Conservation (phyloP, 2,329 filamentous ascomycete species). For the Albophoma yamanashiensis region DNA sequence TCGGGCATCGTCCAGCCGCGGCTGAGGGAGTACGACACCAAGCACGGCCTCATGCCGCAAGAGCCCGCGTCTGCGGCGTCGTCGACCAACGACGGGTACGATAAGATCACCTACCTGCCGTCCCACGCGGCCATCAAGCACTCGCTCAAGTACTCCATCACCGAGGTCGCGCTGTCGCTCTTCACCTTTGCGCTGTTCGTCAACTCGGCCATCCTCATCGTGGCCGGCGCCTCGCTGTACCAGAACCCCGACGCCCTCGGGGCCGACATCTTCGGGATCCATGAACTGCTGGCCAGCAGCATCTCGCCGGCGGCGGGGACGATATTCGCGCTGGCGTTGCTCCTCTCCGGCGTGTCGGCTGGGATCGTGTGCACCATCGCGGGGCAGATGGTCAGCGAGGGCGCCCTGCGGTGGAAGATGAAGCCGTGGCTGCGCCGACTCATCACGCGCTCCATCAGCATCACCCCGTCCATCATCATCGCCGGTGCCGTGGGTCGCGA, state of each 20-base stretch:
- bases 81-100: constrained; percentile 14
- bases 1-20: constrained; percentile 59
- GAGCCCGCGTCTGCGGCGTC: constrained; percentile 13
- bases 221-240: constrained; percentile 69
- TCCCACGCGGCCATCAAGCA: constrained; percentile 62
- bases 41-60: constrained; percentile 39
- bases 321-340: constrained; percentile 71
- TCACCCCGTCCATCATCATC: constrained; percentile 74
- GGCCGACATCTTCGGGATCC: constrained; percentile 77
- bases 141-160: constrained; percentile 63
- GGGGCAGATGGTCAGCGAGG: constrained; percentile 82
- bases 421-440: constrained; percentile 71
- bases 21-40: constrained; percentile 50
- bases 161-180: constrained; percentile 60
- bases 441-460: constrained; percentile 68
- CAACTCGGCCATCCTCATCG: constrained; percentile 73
- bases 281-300: constrained; percentile 56
- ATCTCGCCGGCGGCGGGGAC: constrained; percentile 69
- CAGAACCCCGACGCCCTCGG: constrained; percentile 46
- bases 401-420: constrained; percentile 64
- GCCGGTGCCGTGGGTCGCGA: constrained; percentile 64
- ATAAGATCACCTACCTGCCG: constrained; percentile 55
- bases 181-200: constrained; percentile 80
- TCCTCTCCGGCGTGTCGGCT: constrained; percentile 70
- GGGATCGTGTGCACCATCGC: constrained; percentile 85